phyloP scores from a whole-genome alignment of 169 alveolate genomes.

The Perkinsus chesapeaki region DNA sequence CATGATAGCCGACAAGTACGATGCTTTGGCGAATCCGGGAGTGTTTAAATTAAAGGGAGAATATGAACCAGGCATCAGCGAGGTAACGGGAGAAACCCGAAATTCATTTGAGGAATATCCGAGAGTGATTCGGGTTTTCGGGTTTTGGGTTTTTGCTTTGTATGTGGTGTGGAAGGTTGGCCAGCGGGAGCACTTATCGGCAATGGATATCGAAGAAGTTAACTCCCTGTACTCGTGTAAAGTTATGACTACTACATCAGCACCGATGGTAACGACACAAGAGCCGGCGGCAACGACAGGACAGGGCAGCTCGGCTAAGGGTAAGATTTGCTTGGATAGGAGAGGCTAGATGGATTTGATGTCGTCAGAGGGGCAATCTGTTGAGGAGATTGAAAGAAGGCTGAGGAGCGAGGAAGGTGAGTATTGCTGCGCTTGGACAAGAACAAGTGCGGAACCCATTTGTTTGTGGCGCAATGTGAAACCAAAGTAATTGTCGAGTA shows the following conservation, averaged over 20 bases:
- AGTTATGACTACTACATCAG: neutral
- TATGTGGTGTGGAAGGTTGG: no score
- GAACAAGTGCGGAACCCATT: neutral
- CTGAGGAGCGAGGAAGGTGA: neutral
- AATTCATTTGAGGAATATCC: no score
- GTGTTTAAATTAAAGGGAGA: neutral
- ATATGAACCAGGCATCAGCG: neutral
- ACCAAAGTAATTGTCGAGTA: no score
- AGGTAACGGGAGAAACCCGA: neutral
- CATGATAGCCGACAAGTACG: neutral
- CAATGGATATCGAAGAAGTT: neutral
- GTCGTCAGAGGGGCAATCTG: neutral
- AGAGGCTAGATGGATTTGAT: neutral
- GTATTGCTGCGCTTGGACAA: neutral
- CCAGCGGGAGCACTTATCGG: neutral
- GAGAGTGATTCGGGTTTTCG: no score
- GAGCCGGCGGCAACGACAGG: neutral
- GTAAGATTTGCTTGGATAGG: neutral
- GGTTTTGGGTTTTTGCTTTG: no score
- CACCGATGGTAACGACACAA: neutral
- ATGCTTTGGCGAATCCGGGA: neutral
- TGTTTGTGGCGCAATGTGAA: neutral
- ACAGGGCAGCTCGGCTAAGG: neutral
- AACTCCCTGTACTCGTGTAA: neutral
- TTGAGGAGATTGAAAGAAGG: neutral